A percentile compares a stretch with the other conserved stretches of the same genome.
Evolutionary conservation across 2,329 filamentous ascomycete genomes (phyloP).

Genomic region (Alternaria angustiovoidea): DNA sequence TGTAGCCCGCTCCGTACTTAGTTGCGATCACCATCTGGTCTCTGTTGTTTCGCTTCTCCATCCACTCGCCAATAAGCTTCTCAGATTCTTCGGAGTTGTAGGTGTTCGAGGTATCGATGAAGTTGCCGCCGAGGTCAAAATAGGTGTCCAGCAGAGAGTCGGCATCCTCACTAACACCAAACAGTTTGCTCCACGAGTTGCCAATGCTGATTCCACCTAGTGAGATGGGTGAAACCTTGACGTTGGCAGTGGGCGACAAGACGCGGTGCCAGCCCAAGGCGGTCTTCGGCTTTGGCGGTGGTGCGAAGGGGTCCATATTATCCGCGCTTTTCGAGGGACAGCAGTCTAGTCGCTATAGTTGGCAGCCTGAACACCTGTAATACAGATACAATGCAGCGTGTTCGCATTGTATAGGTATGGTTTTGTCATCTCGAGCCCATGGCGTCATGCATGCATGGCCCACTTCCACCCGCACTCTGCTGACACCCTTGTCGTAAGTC

Average conservation of each 20-base stretch:
- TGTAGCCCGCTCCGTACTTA: not conserved
- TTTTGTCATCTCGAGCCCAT: not conserved
- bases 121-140: constrained; percentile 72
- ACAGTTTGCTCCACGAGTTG: constrained; percentile 68
- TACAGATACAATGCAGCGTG: not conserved
- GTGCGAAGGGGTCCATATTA: not conserved
- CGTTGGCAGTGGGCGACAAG: not conserved
- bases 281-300: not conserved
- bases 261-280: not conserved
- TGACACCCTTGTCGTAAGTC: not conserved
- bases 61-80: not conserved
- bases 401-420: not conserved
- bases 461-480: not conserved
- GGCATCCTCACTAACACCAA: constrained; percentile 63
- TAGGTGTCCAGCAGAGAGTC: constrained; percentile 74
- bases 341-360: not conserved
- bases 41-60: not conserved
- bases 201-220: constrained; percentile 68
- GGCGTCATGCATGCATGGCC: not conserved
- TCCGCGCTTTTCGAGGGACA: not conserved
- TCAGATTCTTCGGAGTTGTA: not conserved
- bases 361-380: not conserved
- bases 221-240: not conserved
- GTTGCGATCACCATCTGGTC: not conserved
- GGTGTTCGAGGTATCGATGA: constrained; percentile 50